A percentile compares a stretch with the other conserved stretches of the same genome.
These are phyloP conservation scores for Aphanomyces stellatus DNA, from an alignment of 352 stramenopile genomes.

Conservation along the genomic window DNA sequence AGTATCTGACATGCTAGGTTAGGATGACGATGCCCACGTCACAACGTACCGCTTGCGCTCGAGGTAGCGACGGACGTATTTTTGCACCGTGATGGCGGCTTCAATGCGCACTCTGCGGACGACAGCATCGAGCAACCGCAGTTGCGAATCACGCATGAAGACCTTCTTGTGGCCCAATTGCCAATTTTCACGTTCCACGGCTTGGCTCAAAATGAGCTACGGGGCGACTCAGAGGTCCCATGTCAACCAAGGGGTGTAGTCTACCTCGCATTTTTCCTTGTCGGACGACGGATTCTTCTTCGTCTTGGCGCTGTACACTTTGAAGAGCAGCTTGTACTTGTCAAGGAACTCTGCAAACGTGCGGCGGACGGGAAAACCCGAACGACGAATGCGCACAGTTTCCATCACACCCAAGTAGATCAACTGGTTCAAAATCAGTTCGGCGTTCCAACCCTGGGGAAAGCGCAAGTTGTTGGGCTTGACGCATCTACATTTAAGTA, in stretches of 20 bases:
- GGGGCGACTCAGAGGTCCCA: too few relatives aligned
- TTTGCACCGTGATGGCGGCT: conserved; percentile 66
- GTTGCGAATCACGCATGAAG: conserved; percentile 75
- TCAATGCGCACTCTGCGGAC: conserved; percentile 80
- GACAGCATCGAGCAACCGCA: conserved; percentile 77
- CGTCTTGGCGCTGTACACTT: conserved; percentile 45
- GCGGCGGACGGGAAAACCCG: conserved; percentile 75
- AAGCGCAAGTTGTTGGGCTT: conserved; percentile 89
- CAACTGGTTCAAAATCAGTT: conserved; percentile 81
- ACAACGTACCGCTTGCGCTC: conserved; percentile 53
- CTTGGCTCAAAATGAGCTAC: conserved; percentile 50
- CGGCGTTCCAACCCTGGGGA: conserved; percentile 77
- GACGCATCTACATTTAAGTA: conserved; percentile 48
- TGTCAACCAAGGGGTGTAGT: too few relatives aligned
- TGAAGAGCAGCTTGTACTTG: conserved; percentile 79
- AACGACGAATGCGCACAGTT: conserved; percentile 82
- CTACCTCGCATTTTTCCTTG: conserved; percentile 74
- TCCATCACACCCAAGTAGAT: conserved; percentile 88
- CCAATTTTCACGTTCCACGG: conserved; percentile 76
- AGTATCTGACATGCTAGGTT: too few relatives aligned
- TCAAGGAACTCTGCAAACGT: conserved; percentile 81
- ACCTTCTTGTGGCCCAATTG: conserved; percentile 85
- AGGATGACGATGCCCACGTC: too few relatives aligned
- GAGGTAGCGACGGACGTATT: conserved; percentile 52
- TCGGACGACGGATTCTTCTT: conserved; percentile 35